phyloP scores from a whole-genome alignment of 805 yeast genomes.

The Lachancea meyersii region DNA sequence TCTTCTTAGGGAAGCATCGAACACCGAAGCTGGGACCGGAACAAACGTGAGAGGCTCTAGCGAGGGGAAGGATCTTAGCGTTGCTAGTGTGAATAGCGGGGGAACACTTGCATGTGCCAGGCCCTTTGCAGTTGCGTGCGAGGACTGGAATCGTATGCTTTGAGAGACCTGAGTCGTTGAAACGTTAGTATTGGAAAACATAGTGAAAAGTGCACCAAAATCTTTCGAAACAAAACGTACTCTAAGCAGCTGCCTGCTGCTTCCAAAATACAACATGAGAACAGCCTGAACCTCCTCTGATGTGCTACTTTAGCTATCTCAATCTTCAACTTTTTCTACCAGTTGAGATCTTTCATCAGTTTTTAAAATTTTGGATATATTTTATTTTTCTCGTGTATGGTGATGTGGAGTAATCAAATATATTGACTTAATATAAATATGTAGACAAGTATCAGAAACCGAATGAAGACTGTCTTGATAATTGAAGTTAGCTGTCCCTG shows the following conservation, averaged over 20 bases:
- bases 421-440: no score
- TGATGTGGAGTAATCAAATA: no score
- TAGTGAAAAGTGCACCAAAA: not conserved
- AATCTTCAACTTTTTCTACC: not conserved
- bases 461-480: no score
- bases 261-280: not conserved
- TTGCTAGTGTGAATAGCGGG: conserved; percentile 66
- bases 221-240: conserved; percentile 2
- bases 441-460: no score
- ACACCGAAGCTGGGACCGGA: conserved; percentile 67
- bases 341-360: no score
- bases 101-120: conserved; percentile 38
- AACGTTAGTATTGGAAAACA: not conserved
- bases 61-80: conserved; percentile 81
- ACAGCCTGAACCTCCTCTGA: not conserved
- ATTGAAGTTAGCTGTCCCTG: no score
- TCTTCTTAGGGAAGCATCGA: conserved; percentile 75
- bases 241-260: conserved; percentile 3
- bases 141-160: conserved; percentile 13
- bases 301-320: not conserved
- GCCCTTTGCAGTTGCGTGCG: conserved; percentile 4
- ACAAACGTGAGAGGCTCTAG: conserved; percentile 74
- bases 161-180: conserved; percentile 5
- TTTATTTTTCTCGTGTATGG: no score
- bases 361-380: no score